Base-by-base conservation (phyloP, 2,329 filamentous ascomycete species). In the Leptodontidium sp. region DNA sequence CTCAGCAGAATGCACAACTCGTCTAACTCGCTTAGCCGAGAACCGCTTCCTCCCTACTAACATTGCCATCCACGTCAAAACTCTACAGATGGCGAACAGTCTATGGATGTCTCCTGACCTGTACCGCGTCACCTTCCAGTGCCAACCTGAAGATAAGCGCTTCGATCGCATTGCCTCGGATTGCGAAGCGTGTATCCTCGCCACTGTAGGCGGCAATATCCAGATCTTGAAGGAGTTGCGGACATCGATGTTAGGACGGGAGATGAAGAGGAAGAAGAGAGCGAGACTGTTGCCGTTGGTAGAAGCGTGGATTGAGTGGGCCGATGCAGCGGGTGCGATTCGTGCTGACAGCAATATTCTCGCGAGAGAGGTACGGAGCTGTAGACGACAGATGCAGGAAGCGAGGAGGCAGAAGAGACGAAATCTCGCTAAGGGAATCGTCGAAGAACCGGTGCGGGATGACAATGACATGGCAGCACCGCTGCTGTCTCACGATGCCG, bases 101-200 rank as follows among this genome's bases (percentile, higher is more conserved):
- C 69, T 75, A 29, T 77, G 83, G 81, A 79, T 84, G 17, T 73
- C 76, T 0, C 72, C 77, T 0, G 64, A 75, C 0, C 71, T 80
- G 2, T 85, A 84, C 68, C 69, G 73, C n/a, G 55, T 74, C 15
- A 70, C 78, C 2, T 84, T 81, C 69, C 76, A 76, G 7, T 69
- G 53, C 14, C 64, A 32, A 45, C 78, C 78, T 0, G 77, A 80
- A 15, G 74, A 80, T 1, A 64, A 65, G 45, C 72, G 70, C 61
- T 74, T 79, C 47, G 74, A 71, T 4, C 62, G 70, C 11, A 77
- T 84, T 3, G 67, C 70, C 32, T 79, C 75, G 4, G 78, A 79
- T 12, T 89, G 87, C 70, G 83, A 87, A 72, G 86, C 85, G 1
- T 89, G 87, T 70, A 83, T 86, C 35, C 75, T 88, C 12, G 81